Conservation (phyloP, 2,329 filamentous ascomycete species). For the Esteya vermicola region DNA sequence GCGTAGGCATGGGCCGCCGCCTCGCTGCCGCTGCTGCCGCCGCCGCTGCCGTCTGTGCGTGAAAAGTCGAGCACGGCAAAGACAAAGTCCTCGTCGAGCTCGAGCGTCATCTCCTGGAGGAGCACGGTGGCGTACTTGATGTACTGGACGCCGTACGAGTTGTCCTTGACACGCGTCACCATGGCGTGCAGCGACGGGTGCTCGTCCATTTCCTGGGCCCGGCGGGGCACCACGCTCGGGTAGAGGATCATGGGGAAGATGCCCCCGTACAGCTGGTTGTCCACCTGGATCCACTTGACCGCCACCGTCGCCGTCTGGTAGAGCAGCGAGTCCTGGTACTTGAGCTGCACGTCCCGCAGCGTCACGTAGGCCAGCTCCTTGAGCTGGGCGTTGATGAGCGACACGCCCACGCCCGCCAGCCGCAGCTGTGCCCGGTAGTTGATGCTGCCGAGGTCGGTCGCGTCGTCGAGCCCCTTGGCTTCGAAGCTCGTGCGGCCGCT, state of each 20-base stretch:
- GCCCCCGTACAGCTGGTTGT: constrained; percentile 95
- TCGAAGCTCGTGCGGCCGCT: constrained; percentile 56
- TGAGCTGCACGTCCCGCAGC: constrained; percentile 77
- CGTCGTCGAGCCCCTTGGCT: constrained; percentile 81
- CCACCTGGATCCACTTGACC: constrained; percentile 97
- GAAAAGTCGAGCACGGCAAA: constrained; percentile 91
- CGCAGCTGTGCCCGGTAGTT: constrained; percentile 83
- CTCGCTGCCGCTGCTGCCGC: too few relatives aligned
- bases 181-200: constrained; percentile 90
- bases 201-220: constrained; percentile 86
- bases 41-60: too few relatives aligned
- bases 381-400: constrained; percentile 81
- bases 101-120: constrained; percentile 94
- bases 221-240: constrained; percentile 94
- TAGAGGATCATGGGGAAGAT: constrained; percentile 97
- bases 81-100: constrained; percentile 96
- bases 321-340: constrained; percentile 82
- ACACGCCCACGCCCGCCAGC: constrained; percentile 82
- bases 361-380: constrained; percentile 90
- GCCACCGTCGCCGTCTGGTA: constrained; percentile 85
- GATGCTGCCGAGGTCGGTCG: too few relatives aligned
- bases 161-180: constrained; percentile 90
- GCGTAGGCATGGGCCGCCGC: constrained; percentile 81
- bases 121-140: constrained; percentile 95
- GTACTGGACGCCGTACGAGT: constrained; percentile 93